These are phyloP conservation scores for Erodium texanum DNA, from an alignment of 441 rosid genomes.

Conservation along the genomic window DNA sequence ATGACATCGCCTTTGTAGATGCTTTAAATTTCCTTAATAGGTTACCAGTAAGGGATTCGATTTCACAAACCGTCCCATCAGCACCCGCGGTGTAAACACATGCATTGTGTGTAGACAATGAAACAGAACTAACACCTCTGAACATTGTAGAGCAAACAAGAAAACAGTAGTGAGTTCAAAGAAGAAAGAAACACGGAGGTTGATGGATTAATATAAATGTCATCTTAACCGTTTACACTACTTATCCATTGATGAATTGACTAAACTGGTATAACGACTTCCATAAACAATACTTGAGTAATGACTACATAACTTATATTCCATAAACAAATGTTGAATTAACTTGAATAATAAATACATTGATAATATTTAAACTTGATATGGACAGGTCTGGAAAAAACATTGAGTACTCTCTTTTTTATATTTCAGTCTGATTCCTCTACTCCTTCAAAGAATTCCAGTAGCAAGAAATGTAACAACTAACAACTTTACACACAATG, in stretches of 20 bases:
- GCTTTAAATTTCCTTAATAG: constrained; percentile 53
- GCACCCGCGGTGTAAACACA: constrained; percentile 68
- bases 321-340: not conserved
- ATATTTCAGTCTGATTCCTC: not conserved
- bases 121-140: constrained; percentile 85
- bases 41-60: constrained; percentile 52
- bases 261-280: not conserved
- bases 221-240: not conserved
- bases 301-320: not conserved
- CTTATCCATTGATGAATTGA: not conserved
- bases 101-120: constrained; percentile 52
- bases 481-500: no score
- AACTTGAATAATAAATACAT: no score
- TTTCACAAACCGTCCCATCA: constrained; percentile 64
- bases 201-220: constrained; percentile 2
- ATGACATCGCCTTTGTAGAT: constrained; percentile 71
- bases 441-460: no score
- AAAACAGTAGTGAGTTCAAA: not conserved
- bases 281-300: not conserved
- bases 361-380: no score
- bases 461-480: no score
- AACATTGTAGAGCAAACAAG: constrained; percentile 17
- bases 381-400: not conserved
- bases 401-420: not conserved
- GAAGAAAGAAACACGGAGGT: constrained; percentile 3